Base-by-base conservation (phyloP, 2,329 filamentous ascomycete genomes). In the Calonectria crousiana region DNA sequence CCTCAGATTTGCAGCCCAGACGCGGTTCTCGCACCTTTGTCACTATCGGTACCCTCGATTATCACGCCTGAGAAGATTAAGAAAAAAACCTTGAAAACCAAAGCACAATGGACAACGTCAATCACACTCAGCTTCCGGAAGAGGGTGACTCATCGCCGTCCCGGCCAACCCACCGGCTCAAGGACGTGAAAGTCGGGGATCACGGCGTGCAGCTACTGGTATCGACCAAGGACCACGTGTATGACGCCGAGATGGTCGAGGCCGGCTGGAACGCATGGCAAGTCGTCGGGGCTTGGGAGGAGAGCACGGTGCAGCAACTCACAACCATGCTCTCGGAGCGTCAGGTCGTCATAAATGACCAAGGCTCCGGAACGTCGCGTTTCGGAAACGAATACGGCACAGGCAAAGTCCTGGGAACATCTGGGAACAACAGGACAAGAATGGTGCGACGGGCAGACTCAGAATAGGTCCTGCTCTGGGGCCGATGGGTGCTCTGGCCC, bases 181-280 rank as follows among this genome's bases (percentile, higher is more conserved):
- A 44, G 9, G 44, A 53, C n/a, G 52, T 78, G 4, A 66, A 73
- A 47, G 77, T 73, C 9, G 77, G 77, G 26, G 77, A 78, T 6
- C 49, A 60, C 18, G 44, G 77, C 32, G 71, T 79, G 9, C 78
- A 79, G 53, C 69, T 79, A 2, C 49, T 79, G 30, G 38, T 79
- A 1, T 79, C 78, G 14, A 79, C 76, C 9, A 78, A 77, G 30
- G 77, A 78, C 41, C 74, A 79, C 23, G 56, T 79, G 13, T 79
- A 79, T 34, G 18, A 79, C 28, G 76, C 76, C 6, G 69, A 72
- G 53, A 60, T 53, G 1, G 60, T 79, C 26, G 71, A 66, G 16
- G 32, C 74, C 26, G 77, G 76, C 11, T 11, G 23, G 44, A 53
- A 70, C 30, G 62, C 77, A 2, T 78, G 75, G 72, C 78, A 79